Evolutionary conservation across 345 rosid genomes (phyloP), one percentile per base, ranked within the genome.

Genomic region (Citrus cavaleriei): DNA sequence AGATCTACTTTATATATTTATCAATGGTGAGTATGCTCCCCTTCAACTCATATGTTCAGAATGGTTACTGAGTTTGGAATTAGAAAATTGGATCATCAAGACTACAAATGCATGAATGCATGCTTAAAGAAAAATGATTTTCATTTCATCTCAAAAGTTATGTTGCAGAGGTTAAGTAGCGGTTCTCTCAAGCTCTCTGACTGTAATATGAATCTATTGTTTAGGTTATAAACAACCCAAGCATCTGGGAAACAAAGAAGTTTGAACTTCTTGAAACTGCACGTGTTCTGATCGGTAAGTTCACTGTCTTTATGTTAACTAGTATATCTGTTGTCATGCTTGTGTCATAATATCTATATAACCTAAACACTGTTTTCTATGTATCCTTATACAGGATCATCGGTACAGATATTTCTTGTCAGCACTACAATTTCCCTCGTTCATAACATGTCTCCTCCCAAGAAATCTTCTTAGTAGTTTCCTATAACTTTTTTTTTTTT

Each of bases 381-480:
- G 21, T 51, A 30, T 16, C 22, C 30, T 76, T 66, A 54, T 30
- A 54, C 79, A 76, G 73, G 79, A 16, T 76, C 19, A 18, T 28
- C 37, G 27, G 19, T 67, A 24, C 79, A 76, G 30, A 35, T 67
- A 51, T 67, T 54, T 67, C 25, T 66, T 7, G 21, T 67, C 54
- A 49, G 70, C 46, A 75, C 70, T 64, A 64, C 51, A n/a, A 77
- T 70, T 58, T 88, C 90, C 5, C 90, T 92, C 46, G 76, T 88
- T 57, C 79, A 77, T 73, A 91, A 92, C 74, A 92, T 93, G 97
- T 90, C 98, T 80, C 98, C 93, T 4, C 95, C 93, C 57, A 89
- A 90, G 71, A 92, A 82, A 86, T 78, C 87, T 86, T 87, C 88
- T 68, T 88, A 83, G 75, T 25, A 59, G 55, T 30, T 76, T 55